Conservation (phyloP, 208 protist genomes). For the Angomonas ambiguus region DNA sequence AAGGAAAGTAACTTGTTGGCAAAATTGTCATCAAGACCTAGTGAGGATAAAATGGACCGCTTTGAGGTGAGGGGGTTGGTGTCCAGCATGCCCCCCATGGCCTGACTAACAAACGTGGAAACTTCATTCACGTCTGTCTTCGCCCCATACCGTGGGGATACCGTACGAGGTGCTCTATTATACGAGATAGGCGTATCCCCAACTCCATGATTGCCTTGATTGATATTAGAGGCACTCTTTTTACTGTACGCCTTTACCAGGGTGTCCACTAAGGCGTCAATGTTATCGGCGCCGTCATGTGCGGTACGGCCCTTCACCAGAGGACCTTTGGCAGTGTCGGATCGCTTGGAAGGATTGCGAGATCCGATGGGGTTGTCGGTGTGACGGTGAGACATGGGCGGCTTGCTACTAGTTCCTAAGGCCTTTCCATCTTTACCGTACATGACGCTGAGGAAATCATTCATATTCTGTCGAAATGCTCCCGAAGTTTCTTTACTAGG, state of each 20-base stretch:
- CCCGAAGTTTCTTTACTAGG: constrained; percentile 6
- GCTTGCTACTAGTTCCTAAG: background rate
- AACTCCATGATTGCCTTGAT: constrained; percentile 9
- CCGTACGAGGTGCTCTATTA: constrained; percentile 3
- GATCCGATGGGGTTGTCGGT: background rate
- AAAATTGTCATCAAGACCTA: constrained; percentile 34
- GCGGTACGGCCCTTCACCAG: constrained; percentile 19
- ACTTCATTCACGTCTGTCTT: constrained; percentile 19
- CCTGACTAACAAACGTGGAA: constrained; percentile 33
- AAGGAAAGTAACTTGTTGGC: constrained; percentile 32
- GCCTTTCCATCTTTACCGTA: constrained; percentile 20
- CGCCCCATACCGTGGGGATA: constrained; percentile 10
- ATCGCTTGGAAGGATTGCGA: background rate
- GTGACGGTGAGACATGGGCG: background rate
- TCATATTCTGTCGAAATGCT: constrained; percentile 31
- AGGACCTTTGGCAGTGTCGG: constrained; percentile 12
- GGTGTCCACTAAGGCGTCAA: constrained; percentile 31
- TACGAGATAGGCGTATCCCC: constrained; percentile 21
- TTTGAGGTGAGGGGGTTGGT: constrained; percentile 17
- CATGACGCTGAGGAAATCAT: constrained; percentile 37
- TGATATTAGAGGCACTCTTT: constrained; percentile 14
- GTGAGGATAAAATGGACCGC: constrained; percentile 34
- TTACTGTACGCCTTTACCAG: constrained; percentile 29
- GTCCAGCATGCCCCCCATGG: constrained; percentile 33
- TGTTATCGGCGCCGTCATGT: constrained; percentile 16